Evolutionary conservation across 495 filamentous ascomycete genomes (phyloP).

Genomic region (Terfezia claveryi): DNA sequence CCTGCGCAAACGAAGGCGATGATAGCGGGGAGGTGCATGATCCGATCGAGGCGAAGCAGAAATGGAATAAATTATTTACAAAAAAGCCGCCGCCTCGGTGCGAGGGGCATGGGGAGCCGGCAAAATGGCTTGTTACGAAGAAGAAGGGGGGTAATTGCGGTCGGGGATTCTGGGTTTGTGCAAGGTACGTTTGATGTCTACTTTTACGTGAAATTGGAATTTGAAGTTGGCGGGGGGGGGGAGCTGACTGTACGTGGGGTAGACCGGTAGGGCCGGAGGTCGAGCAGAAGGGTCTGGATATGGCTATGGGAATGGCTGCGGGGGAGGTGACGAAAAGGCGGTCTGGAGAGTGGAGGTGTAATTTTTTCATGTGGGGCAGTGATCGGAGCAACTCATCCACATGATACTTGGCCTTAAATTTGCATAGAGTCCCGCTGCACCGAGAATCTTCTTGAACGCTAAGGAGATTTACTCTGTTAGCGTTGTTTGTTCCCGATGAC

Average conservation of each 20-base stretch:
- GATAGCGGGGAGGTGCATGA: conserved; percentile 21
- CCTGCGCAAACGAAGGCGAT: neutral
- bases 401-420: no score
- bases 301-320: no score
- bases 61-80: conserved; percentile 68
- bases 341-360: conserved; percentile 13
- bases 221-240: neutral
- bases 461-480: no score
- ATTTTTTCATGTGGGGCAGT: conserved; percentile 16
- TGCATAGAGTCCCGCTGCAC: no score
- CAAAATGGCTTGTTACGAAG: conserved; percentile 57
- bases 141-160: conserved; percentile 64
- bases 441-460: no score
- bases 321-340: no score
- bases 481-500: no score
- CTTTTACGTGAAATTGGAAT: neutral
- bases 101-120: conserved; percentile 66
- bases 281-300: conserved; percentile 2
- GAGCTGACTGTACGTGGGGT: neutral
- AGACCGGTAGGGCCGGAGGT: conserved; percentile 16
- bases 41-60: conserved; percentile 52
- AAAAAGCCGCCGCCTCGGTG: conserved; percentile 54
- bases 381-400: neutral
- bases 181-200: conserved; percentile 6
- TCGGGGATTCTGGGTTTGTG: conserved; percentile 19